Evolutionary conservation across 2,329 filamentous ascomycete genomes (phyloP), one percentile per base, ranked within the genome.

Genomic region (Xylaria sp.): DNA sequence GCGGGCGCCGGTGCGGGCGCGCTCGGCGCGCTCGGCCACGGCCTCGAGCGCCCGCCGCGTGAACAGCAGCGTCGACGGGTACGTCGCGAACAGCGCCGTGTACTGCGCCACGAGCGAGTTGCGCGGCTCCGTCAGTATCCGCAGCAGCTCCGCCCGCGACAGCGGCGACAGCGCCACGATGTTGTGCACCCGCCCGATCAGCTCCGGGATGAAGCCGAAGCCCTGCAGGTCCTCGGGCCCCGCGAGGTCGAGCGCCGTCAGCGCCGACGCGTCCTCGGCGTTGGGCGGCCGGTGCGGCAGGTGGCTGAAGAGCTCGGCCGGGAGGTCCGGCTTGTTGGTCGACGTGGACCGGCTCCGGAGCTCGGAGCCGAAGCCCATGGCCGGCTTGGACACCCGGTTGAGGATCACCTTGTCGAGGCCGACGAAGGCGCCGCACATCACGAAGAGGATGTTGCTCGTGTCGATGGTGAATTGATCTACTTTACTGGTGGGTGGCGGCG

Each of bases 371-470:
- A 99, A 99, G 0, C 94, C 94, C 63, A 99, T 93, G 2, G 90
- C 89, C 0, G 84, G 82, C 67, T 89, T 91, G 11, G 91, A 88
- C 41, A 97, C 88, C n/a, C 94, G 87, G 54, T 92, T 89, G 55
- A 96, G 79, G 44, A 99, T 84, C 29, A 89, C 83, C 70, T 95
- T 96, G 66, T 97, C 91, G 1, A 97, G 79, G 2, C 92, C 93
- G 34, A 95, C 90, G 69, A 99, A 99, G 17, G 94, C 94, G 17
- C 94, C 94, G 11, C 92, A 95, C 71, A 94, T 96, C 39, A 99
- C 92, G 74, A 99, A 99, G 22, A 99, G 82, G 55, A 99, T 97
- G 65, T 97, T 97, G 61, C 92, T 92, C 0, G 94, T 99, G 65
- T 94, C 89, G 53, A 97, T 87, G 51, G 90, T 86, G 67, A 83